phyloP scores from a whole-genome alignment of 1,139 yeast species.

The Pichia inconspicua region DNA sequence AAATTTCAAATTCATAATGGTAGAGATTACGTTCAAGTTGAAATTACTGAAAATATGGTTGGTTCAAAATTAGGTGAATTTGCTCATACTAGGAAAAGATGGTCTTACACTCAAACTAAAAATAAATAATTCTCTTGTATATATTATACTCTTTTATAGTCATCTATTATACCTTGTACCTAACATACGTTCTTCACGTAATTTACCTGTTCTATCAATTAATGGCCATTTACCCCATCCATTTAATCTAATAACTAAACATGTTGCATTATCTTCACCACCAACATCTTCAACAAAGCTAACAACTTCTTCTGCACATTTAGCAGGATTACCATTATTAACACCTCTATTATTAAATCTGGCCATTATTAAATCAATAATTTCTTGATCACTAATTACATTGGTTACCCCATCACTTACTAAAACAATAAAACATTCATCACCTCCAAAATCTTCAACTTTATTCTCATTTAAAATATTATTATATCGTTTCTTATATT shows the following conservation, averaged over 20 bases:
- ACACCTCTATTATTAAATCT: constrained; percentile 63
- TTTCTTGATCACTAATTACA: constrained; percentile 77
- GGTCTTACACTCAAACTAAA: constrained; percentile 70
- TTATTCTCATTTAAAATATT: constrained; percentile 31
- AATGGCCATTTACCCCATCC: constrained; percentile 96
- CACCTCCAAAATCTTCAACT: constrained; percentile 58
- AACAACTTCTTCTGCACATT: constrained; percentile 77
- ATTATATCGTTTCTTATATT: constrained; percentile 23
- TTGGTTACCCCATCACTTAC: constrained; percentile 86
- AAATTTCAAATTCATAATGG: constrained; percentile 95
- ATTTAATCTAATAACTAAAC: constrained; percentile 65
- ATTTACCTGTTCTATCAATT: constrained; percentile 71
- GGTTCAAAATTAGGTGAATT: constrained; percentile 95
- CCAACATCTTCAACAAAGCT: constrained; percentile 81
- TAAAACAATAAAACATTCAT: constrained; percentile 71
- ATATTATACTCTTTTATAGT: background rate
- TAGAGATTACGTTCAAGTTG: constrained; percentile 83
- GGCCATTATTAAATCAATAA: constrained; percentile 75
- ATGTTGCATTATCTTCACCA: constrained; percentile 92
- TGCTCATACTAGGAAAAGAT: constrained; percentile 86
- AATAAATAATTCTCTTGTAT: constrained; percentile 31
- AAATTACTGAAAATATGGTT: constrained; percentile 90
- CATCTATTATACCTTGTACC: constrained; percentile 9
- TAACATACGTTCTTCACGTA: constrained; percentile 64
- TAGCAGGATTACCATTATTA: constrained; percentile 71